Evolutionary conservation across 495 filamentous ascomycete genomes (phyloP).

Genomic region (Aspergillus sparsus): DNA sequence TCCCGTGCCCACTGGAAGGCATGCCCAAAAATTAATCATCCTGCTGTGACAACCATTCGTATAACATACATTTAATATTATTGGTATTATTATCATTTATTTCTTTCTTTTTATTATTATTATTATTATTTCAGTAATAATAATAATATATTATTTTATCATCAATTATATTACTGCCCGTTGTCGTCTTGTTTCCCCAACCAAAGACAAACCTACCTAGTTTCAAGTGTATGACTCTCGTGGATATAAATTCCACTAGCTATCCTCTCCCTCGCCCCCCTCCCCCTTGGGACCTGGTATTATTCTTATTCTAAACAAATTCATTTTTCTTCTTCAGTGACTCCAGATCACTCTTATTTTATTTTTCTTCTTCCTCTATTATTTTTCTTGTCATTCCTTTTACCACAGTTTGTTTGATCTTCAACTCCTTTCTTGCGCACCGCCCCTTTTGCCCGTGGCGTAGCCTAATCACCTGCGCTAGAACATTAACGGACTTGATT

Average conservation of each 20-base stretch:
- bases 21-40: conserved; percentile 20
- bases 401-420: not conserved
- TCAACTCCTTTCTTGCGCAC: conserved; percentile 18
- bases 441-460: conserved; percentile 23
- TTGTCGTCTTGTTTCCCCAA: conserved; percentile 7
- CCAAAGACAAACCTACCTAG: not conserved
- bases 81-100: conserved; percentile 11
- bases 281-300: not conserved
- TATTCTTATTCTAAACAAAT: not conserved
- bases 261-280: not conserved
- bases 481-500: conserved; percentile 22
- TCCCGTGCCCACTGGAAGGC: conserved; percentile 19
- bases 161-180: not conserved
- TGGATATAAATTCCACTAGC: conserved; percentile 10
- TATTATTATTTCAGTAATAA: conserved; percentile 10
- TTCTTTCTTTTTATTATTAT: conserved; percentile 11
- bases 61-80: conserved; percentile 12
- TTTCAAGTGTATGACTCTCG: conserved; percentile 10
- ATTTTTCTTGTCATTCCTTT: conserved; percentile 12
- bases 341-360: not conserved
- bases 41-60: conserved; percentile 8
- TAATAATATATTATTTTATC: conserved; percentile 5
- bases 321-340: not conserved
- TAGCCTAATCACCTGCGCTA: conserved; percentile 25
- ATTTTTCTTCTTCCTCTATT: conserved; percentile 3